Conservation (phyloP, 805 yeast species). For the Torulaspora maleeae region DNA sequence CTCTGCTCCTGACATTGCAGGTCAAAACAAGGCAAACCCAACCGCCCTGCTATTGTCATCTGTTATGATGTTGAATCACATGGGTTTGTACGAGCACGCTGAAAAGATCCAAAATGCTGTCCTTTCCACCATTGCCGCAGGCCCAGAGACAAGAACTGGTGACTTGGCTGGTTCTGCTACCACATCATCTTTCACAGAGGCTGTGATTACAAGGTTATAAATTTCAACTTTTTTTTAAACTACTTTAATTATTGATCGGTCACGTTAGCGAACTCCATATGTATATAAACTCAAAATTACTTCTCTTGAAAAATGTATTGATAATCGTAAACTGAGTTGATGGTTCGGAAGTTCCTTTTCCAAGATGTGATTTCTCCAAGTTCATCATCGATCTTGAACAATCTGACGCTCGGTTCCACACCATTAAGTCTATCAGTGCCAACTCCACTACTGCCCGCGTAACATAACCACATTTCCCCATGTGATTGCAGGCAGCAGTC, state of each 20-base stretch:
- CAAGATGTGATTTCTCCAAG: slow-evolving; percentile 48
- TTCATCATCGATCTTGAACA: slow-evolving; percentile 46
- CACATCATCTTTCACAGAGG: slow-evolving; percentile 84
- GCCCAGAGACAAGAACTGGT: slow-evolving; percentile 92
- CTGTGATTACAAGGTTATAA: slow-evolving; percentile 62
- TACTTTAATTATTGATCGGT: background rate
- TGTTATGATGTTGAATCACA: slow-evolving; percentile 98
- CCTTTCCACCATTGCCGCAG: slow-evolving; percentile 82
- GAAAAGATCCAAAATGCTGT: slow-evolving; percentile 86
- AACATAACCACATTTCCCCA: slow-evolving; percentile 54
- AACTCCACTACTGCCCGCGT: slow-evolving; percentile 63
- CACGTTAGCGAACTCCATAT: slow-evolving; percentile 1
- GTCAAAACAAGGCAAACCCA: slow-evolving; percentile 98
- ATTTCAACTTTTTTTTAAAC: background rate
- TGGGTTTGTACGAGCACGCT: slow-evolving; percentile 81
- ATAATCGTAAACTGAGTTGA: slow-evolving; percentile 41
- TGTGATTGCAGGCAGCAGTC: slow-evolving; percentile 52
- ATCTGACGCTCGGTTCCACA: slow-evolving; percentile 46
- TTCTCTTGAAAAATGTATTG: slow-evolving; percentile 34
- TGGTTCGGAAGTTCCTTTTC: slow-evolving; percentile 51
- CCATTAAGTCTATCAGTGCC: slow-evolving; percentile 57
- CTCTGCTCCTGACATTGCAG: slow-evolving; percentile 99
- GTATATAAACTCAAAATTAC: slow-evolving; percentile 3
- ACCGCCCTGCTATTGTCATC: slow-evolving; percentile 94
- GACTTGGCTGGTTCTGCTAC: slow-evolving; percentile 87